Percentiles rank a stretch among this genome's conserved stretches.
Conservation (phyloP, 75 land plant species). For the Cupressus sempervirens region DNA sequence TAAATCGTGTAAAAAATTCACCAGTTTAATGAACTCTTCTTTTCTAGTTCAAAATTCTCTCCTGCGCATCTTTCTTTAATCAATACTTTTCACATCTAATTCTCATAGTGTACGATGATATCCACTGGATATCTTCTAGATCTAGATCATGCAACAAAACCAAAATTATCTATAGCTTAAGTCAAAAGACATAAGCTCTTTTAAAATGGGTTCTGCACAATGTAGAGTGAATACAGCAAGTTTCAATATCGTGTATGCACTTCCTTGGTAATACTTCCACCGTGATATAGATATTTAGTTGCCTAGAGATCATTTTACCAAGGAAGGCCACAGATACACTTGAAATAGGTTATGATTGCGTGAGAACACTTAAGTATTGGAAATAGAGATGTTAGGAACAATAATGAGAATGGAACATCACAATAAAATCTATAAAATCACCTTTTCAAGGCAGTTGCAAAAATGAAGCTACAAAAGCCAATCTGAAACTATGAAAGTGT, state of each 20-base stretch:
- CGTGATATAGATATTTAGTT: not conserved
- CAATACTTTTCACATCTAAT: too few relatives aligned
- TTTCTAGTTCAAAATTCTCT: too few relatives aligned
- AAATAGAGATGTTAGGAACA: not conserved
- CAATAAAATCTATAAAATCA: not conserved
- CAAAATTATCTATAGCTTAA: not conserved
- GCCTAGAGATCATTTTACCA: not conserved
- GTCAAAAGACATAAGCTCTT: not conserved
- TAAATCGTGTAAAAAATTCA: too few relatives aligned
- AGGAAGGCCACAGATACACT: not conserved
- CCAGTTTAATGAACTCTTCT: too few relatives aligned
- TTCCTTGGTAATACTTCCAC: not conserved
- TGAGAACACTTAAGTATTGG: not conserved
- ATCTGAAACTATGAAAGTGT: not conserved
- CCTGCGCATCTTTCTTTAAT: too few relatives aligned
- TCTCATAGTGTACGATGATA: too few relatives aligned
- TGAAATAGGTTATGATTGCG: not conserved
- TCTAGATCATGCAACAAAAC: not conserved
- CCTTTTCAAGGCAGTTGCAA: not conserved
- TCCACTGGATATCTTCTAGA: too few relatives aligned
- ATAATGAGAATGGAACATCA: not conserved
- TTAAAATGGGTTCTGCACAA: not conserved
- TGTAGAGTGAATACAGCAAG: not conserved
- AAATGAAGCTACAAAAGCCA: not conserved
- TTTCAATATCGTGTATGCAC: not conserved